These are phyloP conservation scores for Alternaria ethzedia DNA, from an alignment of 2,329 filamentous ascomycete species.

Conservation along the genomic window DNA sequence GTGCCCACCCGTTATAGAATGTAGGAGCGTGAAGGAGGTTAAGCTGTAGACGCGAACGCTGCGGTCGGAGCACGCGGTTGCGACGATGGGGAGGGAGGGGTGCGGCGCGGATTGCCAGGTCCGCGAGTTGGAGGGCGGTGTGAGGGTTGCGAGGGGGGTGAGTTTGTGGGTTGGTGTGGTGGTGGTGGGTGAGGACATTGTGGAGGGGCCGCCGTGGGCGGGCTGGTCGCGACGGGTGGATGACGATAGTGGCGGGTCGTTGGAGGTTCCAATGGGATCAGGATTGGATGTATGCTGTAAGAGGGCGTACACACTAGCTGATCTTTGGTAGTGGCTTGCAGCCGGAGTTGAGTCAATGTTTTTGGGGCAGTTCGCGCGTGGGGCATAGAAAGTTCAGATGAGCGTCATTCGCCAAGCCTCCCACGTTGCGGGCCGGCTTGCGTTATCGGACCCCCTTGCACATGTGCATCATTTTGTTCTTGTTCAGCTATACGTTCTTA, in stretches of 20 bases:
- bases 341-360: constrained; percentile 3
- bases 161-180: constrained; percentile 33
- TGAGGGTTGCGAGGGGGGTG: constrained; percentile 58
- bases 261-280: background rate
- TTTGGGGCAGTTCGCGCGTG: constrained; percentile 1
- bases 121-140: constrained; percentile 63
- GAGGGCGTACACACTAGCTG: background rate
- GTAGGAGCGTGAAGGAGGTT: constrained; percentile 77
- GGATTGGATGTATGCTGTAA: fast-evolving
- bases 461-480: background rate
- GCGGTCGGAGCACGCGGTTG: constrained; percentile 86
- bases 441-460: constrained; percentile 17
- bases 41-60: constrained; percentile 90
- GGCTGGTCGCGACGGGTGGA: background rate
- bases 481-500: too few relatives aligned
- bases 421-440: constrained; percentile 4
- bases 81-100: constrained; percentile 83
- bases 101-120: constrained; percentile 89
- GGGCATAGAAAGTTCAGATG: constrained; percentile 23
- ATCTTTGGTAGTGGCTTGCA: background rate
- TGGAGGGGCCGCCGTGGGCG: constrained; percentile 14
- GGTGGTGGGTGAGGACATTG: constrained; percentile 23
- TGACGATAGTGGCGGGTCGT: background rate
- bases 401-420: constrained; percentile 33
- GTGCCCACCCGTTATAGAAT: constrained; percentile 83